Evolutionary conservation across 179 eudicot genomes (phyloP), one percentile per base, ranked within the genome.

Genomic region (Silene noctiflora): DNA sequence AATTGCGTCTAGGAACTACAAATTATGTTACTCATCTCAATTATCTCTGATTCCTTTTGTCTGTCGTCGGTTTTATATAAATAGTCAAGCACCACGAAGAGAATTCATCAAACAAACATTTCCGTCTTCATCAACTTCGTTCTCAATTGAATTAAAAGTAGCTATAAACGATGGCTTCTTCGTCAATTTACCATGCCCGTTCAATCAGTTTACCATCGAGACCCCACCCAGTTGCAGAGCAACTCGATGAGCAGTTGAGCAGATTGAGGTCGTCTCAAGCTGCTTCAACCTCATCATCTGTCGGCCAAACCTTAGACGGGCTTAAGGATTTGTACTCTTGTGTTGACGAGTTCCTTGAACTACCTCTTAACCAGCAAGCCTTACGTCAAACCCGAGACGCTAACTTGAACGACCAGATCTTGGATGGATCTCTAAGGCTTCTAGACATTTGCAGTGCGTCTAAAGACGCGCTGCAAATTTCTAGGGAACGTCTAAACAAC

Each of bases 171-270:
- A 82, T 83, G 88, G 75, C 82, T 42, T 77, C 81, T 58, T 83
- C 83, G 27, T 24, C 61, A 21, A 74, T 76, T 69, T 79, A 70
- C 79, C 44, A 77, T 59, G 63, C 81, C 33, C 85, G 87, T 24
- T 86, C 88, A 7, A 68, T 84, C 69, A 84, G 87, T 62, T 84
- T 84, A 46, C 87, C 85, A 56, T 77, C 85, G 24, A 77, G 82
- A 51, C 51, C 85, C 33, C 85, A 80, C 66, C 82, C 82, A 56
- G 31, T 80, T 66, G 12, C 53, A 39, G 77, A 71, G 33, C 84
- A 84, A 69, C 68, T 84, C 17, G 73, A 67, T 10, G 75, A 82
- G 31, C 84, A 75, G 13, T 69, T 81, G 67, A 46, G 79, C 70
- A 79, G 82, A 51, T 74, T 84, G 75, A 81, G 71, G 61, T 80